These are phyloP conservation scores for Gossypium ekmanianum DNA, from an alignment of 345 rosid species.

Conservation along the genomic window DNA sequence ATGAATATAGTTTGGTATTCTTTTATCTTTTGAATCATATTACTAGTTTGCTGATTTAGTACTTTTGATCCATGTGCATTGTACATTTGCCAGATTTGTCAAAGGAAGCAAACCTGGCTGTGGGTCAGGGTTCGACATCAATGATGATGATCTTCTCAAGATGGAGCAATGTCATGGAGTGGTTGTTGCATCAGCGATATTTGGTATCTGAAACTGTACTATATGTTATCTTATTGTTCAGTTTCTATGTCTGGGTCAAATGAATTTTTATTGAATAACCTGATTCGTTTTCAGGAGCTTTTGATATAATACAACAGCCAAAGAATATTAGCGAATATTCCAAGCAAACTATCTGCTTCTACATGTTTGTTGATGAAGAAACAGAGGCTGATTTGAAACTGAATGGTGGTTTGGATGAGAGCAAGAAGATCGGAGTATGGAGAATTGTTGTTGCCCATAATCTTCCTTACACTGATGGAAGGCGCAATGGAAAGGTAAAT, in stretches of 20 bases:
- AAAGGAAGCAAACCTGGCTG: conserved; percentile 81
- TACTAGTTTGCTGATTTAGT: conserved; percentile 3
- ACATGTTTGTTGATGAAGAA: conserved; percentile 93
- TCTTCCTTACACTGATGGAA: conserved; percentile 80
- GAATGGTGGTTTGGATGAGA: conserved; percentile 46
- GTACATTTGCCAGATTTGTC: conserved; percentile 56
- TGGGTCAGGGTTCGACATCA: conserved; percentile 82
- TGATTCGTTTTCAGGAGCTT: conserved; percentile 59
- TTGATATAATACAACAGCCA: conserved; percentile 88
- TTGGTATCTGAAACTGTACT: conserved; percentile 49
- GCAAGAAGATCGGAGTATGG: conserved; percentile 78
- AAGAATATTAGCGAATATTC: conserved; percentile 72
- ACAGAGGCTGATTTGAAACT: conserved; percentile 77
- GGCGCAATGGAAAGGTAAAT: conserved; percentile 93
- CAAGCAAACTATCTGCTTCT: conserved; percentile 76
- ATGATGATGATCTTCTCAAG: conserved; percentile 70
- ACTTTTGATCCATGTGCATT: neutral
- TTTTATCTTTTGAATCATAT: neutral
- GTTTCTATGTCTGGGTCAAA: conserved; percentile 9
- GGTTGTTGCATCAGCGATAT: conserved; percentile 95
- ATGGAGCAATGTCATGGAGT: conserved; percentile 89
- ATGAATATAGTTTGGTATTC: neutral
- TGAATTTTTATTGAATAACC: conserved; percentile 21
- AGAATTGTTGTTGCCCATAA: conserved; percentile 81
- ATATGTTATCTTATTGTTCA: conserved; percentile 4